Evolutionary conservation across 2,329 filamentous ascomycete species (phyloP).

Genomic region (Apiospora koreana): DNA sequence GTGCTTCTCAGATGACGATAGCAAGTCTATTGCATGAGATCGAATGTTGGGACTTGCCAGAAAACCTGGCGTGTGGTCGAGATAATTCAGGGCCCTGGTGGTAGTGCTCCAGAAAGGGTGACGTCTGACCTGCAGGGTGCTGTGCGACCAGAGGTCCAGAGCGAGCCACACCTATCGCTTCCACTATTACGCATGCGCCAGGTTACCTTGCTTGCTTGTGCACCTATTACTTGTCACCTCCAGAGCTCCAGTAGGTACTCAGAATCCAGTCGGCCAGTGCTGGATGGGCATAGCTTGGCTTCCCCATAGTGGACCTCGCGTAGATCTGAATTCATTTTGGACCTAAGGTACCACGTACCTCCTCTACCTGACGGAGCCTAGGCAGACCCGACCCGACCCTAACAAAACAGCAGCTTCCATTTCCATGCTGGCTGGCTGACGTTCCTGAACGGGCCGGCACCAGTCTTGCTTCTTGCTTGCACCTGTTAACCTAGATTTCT

Average conservation of each 20-base stretch:
- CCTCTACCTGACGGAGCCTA: too few species aligned
- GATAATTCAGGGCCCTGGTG: not conserved
- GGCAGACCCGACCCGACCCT: too few species aligned
- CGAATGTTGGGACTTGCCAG: not conserved
- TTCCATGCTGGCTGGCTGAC: too few species aligned
- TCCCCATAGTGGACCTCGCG: not conserved
- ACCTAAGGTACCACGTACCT: too few species aligned
- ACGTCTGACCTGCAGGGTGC: conserved; percentile 3
- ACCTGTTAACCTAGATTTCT: not conserved
- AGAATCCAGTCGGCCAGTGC: too few species aligned
- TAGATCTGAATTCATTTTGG: not conserved
- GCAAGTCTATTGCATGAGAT: not conserved
- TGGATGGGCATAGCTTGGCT: not conserved
- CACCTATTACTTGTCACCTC: too few species aligned
- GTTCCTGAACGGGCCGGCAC: not conserved
- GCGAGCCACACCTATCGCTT: not conserved
- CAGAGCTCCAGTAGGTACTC: too few species aligned
- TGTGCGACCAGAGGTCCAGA: not conserved
- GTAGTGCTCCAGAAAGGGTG: not conserved
- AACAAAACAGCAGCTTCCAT: too few species aligned
- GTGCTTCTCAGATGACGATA: not conserved
- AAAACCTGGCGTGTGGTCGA: not conserved
- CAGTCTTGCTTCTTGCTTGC: not conserved
- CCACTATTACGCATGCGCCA: not conserved
- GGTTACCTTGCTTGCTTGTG: not conserved